Evolutionary conservation across 208 protist species (phyloP).

Genomic region (Trypanosoma melophagium): DNA sequence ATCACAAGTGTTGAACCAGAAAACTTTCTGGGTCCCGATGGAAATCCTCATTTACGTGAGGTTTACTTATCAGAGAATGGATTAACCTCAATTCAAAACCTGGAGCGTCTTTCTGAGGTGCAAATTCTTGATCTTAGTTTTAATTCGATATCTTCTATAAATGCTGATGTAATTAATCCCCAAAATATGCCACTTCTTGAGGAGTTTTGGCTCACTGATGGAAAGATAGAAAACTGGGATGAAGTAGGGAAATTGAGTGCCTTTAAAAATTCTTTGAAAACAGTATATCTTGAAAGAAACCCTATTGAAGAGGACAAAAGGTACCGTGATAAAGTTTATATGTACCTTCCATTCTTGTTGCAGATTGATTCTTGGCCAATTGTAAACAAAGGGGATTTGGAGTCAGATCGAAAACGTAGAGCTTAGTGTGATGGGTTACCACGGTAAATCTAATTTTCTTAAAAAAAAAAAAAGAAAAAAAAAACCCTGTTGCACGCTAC

Average conservation of each 20-base stretch:
- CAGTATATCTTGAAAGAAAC: constrained; percentile 89
- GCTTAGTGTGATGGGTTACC: constrained; percentile 1
- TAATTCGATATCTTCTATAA: constrained; percentile 79
- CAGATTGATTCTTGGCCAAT: constrained; percentile 90
- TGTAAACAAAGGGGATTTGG: constrained; percentile 80
- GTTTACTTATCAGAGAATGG: constrained; percentile 88
- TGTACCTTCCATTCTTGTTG: constrained; percentile 75
- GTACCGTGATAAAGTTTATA: constrained; percentile 87
- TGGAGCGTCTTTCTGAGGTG: constrained; percentile 47
- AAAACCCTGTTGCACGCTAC: too few species aligned
- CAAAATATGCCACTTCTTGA: constrained; percentile 70
- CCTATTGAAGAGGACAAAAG: constrained; percentile 88
- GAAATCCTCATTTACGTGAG: constrained; percentile 63
- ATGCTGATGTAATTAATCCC: constrained; percentile 57
- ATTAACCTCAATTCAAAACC: constrained; percentile 54
- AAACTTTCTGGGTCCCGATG: constrained; percentile 49
- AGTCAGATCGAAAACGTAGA: constrained; percentile 58
- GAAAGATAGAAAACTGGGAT: constrained; percentile 74
- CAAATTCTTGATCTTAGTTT: constrained; percentile 79
- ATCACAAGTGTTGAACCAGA: constrained; percentile 64
- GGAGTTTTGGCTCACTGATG: constrained; percentile 92
- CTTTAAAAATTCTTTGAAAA: constrained; percentile 66
- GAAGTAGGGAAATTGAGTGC: constrained; percentile 75
- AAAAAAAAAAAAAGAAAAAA: too few species aligned
- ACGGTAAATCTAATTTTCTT: neutral